phyloP scores from a whole-genome alignment of 2,329 filamentous ascomycete genomes.

The Septoria linicola region DNA sequence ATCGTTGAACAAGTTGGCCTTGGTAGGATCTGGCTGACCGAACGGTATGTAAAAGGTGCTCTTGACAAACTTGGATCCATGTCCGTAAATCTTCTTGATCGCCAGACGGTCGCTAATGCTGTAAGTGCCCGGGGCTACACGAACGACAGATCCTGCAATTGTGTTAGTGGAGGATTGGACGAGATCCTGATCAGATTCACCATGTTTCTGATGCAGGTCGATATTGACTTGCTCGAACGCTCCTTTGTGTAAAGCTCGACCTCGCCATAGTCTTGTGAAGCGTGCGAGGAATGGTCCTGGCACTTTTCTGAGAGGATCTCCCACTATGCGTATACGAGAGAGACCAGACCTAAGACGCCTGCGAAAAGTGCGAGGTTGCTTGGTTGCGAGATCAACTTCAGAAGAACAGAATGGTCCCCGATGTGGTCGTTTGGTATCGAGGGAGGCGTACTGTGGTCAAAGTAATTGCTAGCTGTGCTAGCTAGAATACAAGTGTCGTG shows the following conservation, averaged over 20 bases:
- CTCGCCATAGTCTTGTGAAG: conserved; percentile 16
- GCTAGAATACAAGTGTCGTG: too few species aligned
- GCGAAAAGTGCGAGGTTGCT: neutral
- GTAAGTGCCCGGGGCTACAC: conserved; percentile 36
- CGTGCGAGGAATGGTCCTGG: conserved; percentile 13
- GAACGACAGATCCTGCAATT: conserved; percentile 29
- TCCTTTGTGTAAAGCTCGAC: conserved; percentile 3
- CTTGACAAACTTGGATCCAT: conserved; percentile 45
- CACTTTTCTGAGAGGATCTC: neutral
- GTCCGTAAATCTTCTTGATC: conserved; percentile 37
- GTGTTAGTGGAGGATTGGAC: neutral
- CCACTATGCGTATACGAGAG: neutral
- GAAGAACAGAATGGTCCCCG: neutral
- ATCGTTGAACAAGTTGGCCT: conserved; percentile 44
- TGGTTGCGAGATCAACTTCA: neutral
- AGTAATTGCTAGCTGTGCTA: neutral
- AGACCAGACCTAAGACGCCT: neutral
- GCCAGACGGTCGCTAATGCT: conserved; percentile 32
- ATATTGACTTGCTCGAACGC: conserved; percentile 7
- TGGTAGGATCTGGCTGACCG: conserved; percentile 38
- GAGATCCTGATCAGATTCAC: neutral
- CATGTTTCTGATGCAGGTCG: conserved; percentile 10
- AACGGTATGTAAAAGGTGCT: conserved; percentile 43
- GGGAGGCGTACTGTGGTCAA: too few species aligned
- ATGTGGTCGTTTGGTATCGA: neutral